phyloP scores from a whole-genome alignment of 2,329 filamentous ascomycete genomes.

The Phyllosticta ampelicida region DNA sequence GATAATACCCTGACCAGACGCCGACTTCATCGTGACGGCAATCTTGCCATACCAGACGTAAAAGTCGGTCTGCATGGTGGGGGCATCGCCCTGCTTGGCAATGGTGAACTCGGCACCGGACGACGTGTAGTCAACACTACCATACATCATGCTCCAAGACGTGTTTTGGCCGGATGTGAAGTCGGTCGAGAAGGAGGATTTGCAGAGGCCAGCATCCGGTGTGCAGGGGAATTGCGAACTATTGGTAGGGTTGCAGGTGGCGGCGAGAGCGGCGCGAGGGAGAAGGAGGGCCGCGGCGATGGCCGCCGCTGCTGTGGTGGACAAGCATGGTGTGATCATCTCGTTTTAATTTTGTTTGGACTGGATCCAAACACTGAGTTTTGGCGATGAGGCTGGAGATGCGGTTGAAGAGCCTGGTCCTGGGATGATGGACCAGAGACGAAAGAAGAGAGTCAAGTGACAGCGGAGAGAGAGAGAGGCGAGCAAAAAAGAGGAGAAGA shows the following conservation, averaged over 20 bases:
- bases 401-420: not conserved
- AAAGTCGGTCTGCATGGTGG: conserved; percentile 25
- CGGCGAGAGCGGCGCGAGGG: conserved; percentile 6
- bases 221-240: conserved; percentile 30
- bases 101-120: conserved; percentile 61
- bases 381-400: not conserved
- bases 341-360: not conserved
- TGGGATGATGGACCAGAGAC: not conserved
- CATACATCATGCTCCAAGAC: conserved; percentile 55
- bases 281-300: conserved; percentile 10
- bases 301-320: conserved; percentile 11
- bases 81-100: conserved; percentile 55
- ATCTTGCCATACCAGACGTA: conserved; percentile 15
- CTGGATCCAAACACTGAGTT: not conserved
- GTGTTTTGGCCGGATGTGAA: conserved; percentile 36
- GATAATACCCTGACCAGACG: conserved; percentile 13
- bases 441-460: not conserved
- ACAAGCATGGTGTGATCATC: not conserved
- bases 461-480: not conserved
- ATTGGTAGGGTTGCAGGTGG: conserved; percentile 32
- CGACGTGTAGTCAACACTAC: conserved; percentile 47
- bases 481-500: not conserved
- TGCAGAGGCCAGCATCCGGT: conserved; percentile 26
- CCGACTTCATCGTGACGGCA: conserved; percentile 14
- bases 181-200: conserved; percentile 37